Evolutionary conservation across 1,284 basidiomycete genomes (phyloP), one percentile per base, ranked within the genome.

Genomic region (Coniferiporia sulphurascens): DNA sequence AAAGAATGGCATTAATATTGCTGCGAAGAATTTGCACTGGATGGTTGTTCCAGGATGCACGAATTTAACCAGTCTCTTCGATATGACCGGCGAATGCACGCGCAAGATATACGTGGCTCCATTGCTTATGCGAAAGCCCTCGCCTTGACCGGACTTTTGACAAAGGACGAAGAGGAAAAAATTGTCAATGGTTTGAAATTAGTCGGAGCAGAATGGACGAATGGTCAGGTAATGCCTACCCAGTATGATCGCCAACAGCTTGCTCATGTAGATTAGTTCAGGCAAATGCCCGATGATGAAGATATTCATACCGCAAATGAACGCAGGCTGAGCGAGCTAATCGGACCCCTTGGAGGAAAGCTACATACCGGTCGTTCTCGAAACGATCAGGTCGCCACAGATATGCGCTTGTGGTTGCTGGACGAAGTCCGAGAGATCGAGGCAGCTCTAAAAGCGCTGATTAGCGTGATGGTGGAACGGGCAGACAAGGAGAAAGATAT

Each of bases 301-400:
- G 96, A 99, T 70, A 98, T 99, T 62, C 96, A 99, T 73, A 99
- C 96, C n/a, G 97, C 97, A 60, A 99, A 99, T 70, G 96, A 99
- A 74, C 88, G 97, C 56, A 83, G 96, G 35, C 75, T 99, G 66
- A 93, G 87, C 65, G 96, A 99, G 76, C 76, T 98, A 61, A 93
- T 99, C 61, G 96, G 96, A 0, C 79, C 89, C 19, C 82, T 95
- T 9, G 92, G 91, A 21, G 94, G 94, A 7, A 97, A 96, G 73
- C 78, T 98, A 46, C 96, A 99, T 72, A 99, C 97, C 0, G 97
- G 96, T 43, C 86, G 96, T 59, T 95, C 92, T 61, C 83, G 96
- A 57, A 99, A 99, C 73, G 96, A 99, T 72, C 96, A 99, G 74
- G 95, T 98, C 62, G 95, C 95, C 4, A 99, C 96, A 3, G 96